Evolutionary conservation across 306 rosid genomes (phyloP), one percentile per base, ranked within the genome.

Genomic region (Castanea sativa): DNA sequence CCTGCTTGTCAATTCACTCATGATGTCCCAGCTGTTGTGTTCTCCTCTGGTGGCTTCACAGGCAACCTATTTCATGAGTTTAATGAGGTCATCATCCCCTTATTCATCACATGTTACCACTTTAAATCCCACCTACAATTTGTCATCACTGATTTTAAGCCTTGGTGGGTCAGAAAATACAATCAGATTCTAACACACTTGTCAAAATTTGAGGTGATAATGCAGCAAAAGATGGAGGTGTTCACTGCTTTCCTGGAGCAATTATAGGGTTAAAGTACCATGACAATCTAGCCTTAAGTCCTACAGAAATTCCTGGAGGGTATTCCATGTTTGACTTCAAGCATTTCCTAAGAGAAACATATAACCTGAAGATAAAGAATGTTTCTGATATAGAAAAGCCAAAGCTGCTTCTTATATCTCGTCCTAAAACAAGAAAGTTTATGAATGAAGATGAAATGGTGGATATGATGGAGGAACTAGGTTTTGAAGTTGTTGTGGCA

Each of bases 21-120:
- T 18, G 27, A 73, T 10, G 76, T 75, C 73, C 88, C 79, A 2
- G 86, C 75, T 23, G 73, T 78, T 23, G 21, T 85, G 45, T 81
- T 85, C 53, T 78, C 88, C 82, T 73, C 78, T 4, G 73, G 83
- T 14, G 83, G 85, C 73, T 85, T 74, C 68, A 78, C 83, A 3
- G 88, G 88, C 6, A 85, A 82, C 64, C 56, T 85, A 0, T 82
- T 85, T 77, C 85, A 81, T 15, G 83, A 85, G 55, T 82, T 85
- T 58, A 80, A 85, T 21, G 83, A 81, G 53, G 19, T 76, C 75
- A 65, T 78, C 72, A 79, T 78, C n/a, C 84, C 86, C 63, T 65
- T 85, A 38, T 85, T 85, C 79, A 76, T 85, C 86, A 85, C 73
- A 25, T 63, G 69, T 23, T 71, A 21, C 69, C 86, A 64, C 35